Conservation (phyloP, 2,329 filamentous ascomycete genomes). For the Neofusicoccum ribis region DNA sequence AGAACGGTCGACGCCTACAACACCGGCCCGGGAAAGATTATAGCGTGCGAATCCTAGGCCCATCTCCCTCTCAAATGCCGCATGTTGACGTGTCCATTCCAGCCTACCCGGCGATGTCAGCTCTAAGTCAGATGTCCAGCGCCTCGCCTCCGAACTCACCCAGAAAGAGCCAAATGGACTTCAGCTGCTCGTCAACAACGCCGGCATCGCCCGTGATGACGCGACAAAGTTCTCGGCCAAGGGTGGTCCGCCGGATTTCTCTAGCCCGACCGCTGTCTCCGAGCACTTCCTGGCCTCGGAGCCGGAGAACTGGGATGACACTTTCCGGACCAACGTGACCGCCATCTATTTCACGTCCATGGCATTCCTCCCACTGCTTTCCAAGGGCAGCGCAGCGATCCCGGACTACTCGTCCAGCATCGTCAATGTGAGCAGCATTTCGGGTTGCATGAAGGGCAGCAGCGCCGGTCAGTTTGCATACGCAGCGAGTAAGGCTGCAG, state of each 20-base stretch:
- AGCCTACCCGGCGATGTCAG: constrained; percentile 50
- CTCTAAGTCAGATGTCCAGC: constrained; percentile 51
- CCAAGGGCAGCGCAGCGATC: constrained; percentile 48
- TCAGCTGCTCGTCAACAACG: constrained; percentile 57
- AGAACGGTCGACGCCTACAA: constrained; percentile 49
- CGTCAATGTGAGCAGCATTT: constrained; percentile 56
- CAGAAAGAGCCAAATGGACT: constrained; percentile 54
- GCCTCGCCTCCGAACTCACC: constrained; percentile 42
- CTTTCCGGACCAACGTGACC: constrained; percentile 54
- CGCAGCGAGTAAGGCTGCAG: constrained; percentile 52
- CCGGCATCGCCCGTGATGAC: constrained; percentile 55
- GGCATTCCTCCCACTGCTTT: constrained; percentile 56
- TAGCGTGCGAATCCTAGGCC: constrained; percentile 35
- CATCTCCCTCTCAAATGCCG: background rate
- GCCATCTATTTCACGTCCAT: constrained; percentile 56
- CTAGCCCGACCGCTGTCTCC: constrained; percentile 48
- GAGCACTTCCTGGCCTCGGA: constrained; percentile 53
- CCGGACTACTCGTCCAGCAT: constrained; percentile 52
- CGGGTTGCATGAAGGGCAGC: constrained; percentile 53
- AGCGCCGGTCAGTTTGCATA: constrained; percentile 56
- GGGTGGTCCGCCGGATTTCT: constrained; percentile 50
- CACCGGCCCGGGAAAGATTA: constrained; percentile 48
- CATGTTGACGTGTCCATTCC: background rate
- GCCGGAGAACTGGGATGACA: constrained; percentile 50
- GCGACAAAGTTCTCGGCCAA: constrained; percentile 50